Evolutionary conservation across 1,284 basidiomycete genomes (phyloP).

Genomic region (Salmacisia buchloeana): DNA sequence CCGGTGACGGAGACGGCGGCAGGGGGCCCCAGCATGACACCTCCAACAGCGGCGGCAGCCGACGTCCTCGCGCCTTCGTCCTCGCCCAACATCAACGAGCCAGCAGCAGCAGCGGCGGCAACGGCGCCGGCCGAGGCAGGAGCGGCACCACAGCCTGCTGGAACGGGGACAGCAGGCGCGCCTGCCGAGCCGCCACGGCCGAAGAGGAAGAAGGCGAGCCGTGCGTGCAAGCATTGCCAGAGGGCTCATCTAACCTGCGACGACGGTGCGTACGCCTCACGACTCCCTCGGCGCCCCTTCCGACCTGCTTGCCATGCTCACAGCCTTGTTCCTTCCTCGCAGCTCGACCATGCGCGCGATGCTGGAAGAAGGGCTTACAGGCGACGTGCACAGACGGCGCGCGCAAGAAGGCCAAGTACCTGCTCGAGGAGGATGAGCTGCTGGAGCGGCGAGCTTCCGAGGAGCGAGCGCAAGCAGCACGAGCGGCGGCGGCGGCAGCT

Average conservation of each 20-base stretch:
- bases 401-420: constrained; percentile 95
- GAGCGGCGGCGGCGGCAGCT: neutral
- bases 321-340: neutral
- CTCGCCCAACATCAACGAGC: too few species aligned
- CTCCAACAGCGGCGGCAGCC: too few species aligned
- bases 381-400: constrained; percentile 86
- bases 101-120: too few species aligned
- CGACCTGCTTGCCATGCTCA: too few species aligned
- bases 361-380: constrained; percentile 85
- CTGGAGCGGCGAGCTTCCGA: constrained; percentile 22
- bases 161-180: neutral
- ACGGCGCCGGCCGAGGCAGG: neutral
- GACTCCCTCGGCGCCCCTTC: too few species aligned
- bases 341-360: constrained; percentile 92
- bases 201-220: constrained; percentile 70
- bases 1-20: too few species aligned
- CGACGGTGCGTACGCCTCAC: constrained; percentile 62
- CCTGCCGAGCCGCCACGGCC: neutral
- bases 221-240: constrained; percentile 91
- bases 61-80: too few species aligned
- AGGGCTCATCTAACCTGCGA: constrained; percentile 92
- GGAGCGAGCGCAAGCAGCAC: constrained; percentile 13
- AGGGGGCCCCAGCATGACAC: too few species aligned
- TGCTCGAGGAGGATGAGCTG: constrained; percentile 47
- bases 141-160: neutral